phyloP scores from a whole-genome alignment of 2,329 filamentous ascomycete species.

The Elsinoe batatas region DNA sequence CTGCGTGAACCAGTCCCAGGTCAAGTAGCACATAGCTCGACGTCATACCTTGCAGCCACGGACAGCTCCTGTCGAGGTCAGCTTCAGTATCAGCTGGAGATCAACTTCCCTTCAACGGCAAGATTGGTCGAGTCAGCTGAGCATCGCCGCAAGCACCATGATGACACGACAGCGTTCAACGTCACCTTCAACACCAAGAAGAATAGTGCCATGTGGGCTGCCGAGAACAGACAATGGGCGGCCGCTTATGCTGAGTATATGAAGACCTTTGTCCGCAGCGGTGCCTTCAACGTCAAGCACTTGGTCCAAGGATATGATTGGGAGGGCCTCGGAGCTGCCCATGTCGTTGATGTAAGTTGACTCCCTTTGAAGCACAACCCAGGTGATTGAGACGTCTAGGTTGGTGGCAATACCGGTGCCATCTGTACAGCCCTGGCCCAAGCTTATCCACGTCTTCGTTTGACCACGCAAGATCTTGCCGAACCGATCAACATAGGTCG shows the following conservation, averaged over 20 bases:
- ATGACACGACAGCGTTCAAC: conserved; percentile 3
- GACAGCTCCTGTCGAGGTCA: not conserved
- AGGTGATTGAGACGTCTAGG: not conserved
- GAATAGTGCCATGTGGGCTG: not conserved
- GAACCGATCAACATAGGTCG: conserved; percentile 16
- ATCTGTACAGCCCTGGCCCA: conserved; percentile 7
- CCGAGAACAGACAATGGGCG: not conserved
- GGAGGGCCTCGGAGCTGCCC: not conserved
- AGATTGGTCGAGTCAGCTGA: not conserved
- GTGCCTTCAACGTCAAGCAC: conserved; percentile 9
- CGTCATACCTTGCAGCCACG: not conserved
- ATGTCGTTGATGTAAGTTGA: conserved; percentile 10
- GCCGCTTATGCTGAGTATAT: not conserved
- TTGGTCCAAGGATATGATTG: conserved; percentile 7
- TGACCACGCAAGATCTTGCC: conserved; percentile 18
- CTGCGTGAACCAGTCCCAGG: conserved; percentile 12
- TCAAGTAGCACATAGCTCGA: not conserved
- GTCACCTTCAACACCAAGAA: not conserved
- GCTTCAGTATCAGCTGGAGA: conserved; percentile 5
- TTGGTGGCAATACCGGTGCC: conserved; percentile 9
- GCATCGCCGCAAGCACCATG: not conserved
- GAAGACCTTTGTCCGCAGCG: not conserved
- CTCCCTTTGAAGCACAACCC: not conserved
- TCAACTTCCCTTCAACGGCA: conserved; percentile 3
- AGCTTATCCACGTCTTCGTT: conserved; percentile 11